phyloP scores from a whole-genome alignment of 106 monocot genomes.

The Allium sativum region DNA sequence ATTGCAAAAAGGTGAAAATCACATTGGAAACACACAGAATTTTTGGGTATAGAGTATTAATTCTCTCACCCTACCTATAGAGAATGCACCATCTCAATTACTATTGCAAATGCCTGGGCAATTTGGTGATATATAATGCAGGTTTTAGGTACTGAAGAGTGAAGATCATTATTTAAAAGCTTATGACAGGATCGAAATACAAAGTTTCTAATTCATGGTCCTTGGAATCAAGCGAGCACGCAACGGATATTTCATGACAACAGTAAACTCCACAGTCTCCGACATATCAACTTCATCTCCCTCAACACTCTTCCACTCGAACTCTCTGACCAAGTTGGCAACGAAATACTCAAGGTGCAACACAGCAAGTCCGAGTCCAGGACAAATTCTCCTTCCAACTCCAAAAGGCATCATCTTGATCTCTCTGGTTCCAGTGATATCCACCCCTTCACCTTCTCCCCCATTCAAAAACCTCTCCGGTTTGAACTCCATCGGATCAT shows the following conservation, averaged over 20 bases:
- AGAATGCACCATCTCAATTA: no score
- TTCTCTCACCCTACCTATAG: no score
- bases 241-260: slow-evolving; percentile 12
- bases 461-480: slow-evolving; percentile 28
- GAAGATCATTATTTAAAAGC: no score
- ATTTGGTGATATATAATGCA: no score
- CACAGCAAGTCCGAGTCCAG: slow-evolving; percentile 8
- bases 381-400: slow-evolving; percentile 20
- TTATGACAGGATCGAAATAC: not conserved
- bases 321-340: slow-evolving; percentile 11
- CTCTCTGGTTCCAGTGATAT: slow-evolving; percentile 17
- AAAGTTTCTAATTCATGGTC: no score
- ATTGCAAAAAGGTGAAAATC: no score
- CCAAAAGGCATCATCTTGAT: slow-evolving; percentile 26
- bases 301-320: slow-evolving; percentile 8
- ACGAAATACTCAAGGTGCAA: slow-evolving; percentile 13
- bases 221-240: slow-evolving; percentile 8
- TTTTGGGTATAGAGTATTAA: no score
- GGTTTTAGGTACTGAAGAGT: no score
- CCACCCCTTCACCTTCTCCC: slow-evolving; percentile 2
- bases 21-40: no score
- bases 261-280: slow-evolving; percentile 5
- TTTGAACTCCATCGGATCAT: slow-evolving; percentile 22
- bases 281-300: slow-evolving; percentile 18
- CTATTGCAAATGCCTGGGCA: no score